phyloP scores from a whole-genome alignment of 164 flowering plant species.

The Chimonanthus praecox region DNA sequence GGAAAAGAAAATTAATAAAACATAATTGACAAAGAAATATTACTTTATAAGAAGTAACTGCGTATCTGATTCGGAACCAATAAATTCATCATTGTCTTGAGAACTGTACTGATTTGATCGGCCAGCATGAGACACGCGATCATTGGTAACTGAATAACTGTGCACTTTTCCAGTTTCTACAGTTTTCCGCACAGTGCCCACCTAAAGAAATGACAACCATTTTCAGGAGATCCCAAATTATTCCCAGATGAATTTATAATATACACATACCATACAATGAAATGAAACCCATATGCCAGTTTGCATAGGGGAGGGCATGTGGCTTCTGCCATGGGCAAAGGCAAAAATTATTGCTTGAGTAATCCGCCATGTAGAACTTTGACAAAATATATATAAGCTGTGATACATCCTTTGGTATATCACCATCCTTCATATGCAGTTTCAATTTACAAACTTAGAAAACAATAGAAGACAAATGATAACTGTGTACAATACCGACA shows the following conservation, averaged over 20 bases:
- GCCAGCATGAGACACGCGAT: constrained; percentile 34
- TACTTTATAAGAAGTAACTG: constrained; percentile 83
- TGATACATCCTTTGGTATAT: too few species aligned
- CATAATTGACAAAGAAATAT: not conserved
- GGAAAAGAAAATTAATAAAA: not conserved
- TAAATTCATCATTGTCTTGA: constrained; percentile 61
- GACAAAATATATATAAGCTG: too few species aligned
- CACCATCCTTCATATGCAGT: too few species aligned
- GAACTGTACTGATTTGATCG: constrained; percentile 36
- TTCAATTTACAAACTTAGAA: too few species aligned
- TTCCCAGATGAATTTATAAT: not conserved
- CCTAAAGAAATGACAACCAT: constrained; percentile 29
- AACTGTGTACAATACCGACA: too few species aligned
- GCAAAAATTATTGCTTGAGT: too few species aligned
- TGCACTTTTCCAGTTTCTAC: constrained; percentile 45
- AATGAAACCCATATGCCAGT: not conserved
- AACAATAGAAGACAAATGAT: too few species aligned
- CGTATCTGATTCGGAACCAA: constrained; percentile 79
- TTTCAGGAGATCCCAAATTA: not conserved
- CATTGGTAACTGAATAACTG: constrained; percentile 30
- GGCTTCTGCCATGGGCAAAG: too few species aligned
- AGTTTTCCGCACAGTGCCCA: constrained; percentile 49
- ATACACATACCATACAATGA: not conserved
- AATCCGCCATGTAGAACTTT: too few species aligned
- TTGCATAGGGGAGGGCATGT: not conserved